Evolutionary conservation across 345 rosid genomes (phyloP), one percentile per base, ranked within the genome.

Genomic region (Toxicodendron radicans): DNA sequence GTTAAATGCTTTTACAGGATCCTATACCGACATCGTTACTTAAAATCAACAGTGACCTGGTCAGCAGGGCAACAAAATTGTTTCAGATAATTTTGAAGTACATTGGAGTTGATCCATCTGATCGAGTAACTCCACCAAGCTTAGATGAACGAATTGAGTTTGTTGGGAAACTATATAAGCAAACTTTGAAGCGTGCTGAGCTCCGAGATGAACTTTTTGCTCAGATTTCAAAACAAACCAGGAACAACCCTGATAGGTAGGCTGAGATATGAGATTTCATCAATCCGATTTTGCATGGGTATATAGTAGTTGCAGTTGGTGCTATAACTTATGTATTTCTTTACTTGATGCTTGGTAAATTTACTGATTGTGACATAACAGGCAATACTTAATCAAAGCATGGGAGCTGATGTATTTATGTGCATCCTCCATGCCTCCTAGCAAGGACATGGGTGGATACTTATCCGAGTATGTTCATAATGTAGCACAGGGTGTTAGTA

Each of bases 401-500:
- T 95, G 99, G 99, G 99, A 93, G 82, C 82, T 95, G 46, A 89
- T 95, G 94, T 90, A 91, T 81, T 78, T 93, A 73, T 93, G 99
- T 80, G 98, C 96, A 53, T 95, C 99, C 35, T 87, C 98, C 48
- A 93, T 93, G 98, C 97, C 99, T 78, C 98, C 99, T 58, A 90
- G 97, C 89, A 95, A 93, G 88, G 99, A 95, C 75, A 91, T 95
- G 71, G 90, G 93, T 76, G 98, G 90, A 45, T 95, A 87, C 85
- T 80, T 95, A n/a, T 91, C 95, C 3, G 98, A 92, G 85, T 95
- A 93, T 80, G 83, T 91, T 71, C 98, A 93, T 68, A 87, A 87
- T 76, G 91, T 90, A 49, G 93, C 98, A 16, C 86, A 93, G 67
- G 93, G 87, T 76, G 79, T 82, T 3, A 77, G 70, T 41, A 89